phyloP scores from a whole-genome alignment of 306 rosid species.

The Quercus parvula region DNA sequence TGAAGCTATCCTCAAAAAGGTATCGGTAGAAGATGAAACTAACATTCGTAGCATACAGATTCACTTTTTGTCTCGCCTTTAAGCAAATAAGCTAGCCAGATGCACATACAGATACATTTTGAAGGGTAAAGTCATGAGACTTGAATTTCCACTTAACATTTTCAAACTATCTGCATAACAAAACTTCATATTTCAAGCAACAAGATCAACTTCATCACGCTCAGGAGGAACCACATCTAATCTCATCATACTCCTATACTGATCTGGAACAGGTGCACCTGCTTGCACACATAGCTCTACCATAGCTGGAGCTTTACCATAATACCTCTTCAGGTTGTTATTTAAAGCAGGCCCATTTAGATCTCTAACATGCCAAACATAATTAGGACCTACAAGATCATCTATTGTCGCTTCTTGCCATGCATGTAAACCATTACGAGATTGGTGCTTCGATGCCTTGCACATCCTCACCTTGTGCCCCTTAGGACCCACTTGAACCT shows the following conservation, averaged over 20 bases:
- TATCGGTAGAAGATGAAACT: too few relatives aligned
- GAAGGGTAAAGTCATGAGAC: not conserved
- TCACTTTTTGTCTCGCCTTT: too few relatives aligned
- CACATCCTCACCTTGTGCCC: constrained; percentile 93
- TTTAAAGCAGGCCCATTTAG: constrained; percentile 46
- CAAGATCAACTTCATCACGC: constrained; percentile 76
- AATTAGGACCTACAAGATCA: constrained; percentile 64
- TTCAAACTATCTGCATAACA: not conserved
- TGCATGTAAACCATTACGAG: constrained; percentile 84
- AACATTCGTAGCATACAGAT: too few relatives aligned
- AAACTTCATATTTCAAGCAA: constrained; percentile 36
- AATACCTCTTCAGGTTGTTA: constrained; percentile 78
- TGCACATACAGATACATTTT: not conserved
- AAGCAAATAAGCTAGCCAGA: not conserved
- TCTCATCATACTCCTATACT: constrained; percentile 81
- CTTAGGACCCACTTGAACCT: constrained; percentile 82
- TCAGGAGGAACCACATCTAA: constrained; percentile 75
- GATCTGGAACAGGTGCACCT: constrained; percentile 68
- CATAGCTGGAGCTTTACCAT: constrained; percentile 89
- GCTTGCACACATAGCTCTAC: constrained; percentile 84
- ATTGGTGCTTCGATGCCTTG: constrained; percentile 84
- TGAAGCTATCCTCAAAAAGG: too few relatives aligned
- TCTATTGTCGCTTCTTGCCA: constrained; percentile 87
- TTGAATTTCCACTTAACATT: not conserved
- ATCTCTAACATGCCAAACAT: constrained; percentile 85